phyloP scores from a whole-genome alignment of 2,329 filamentous ascomycete species.

The Aspergillus fischeri region DNA sequence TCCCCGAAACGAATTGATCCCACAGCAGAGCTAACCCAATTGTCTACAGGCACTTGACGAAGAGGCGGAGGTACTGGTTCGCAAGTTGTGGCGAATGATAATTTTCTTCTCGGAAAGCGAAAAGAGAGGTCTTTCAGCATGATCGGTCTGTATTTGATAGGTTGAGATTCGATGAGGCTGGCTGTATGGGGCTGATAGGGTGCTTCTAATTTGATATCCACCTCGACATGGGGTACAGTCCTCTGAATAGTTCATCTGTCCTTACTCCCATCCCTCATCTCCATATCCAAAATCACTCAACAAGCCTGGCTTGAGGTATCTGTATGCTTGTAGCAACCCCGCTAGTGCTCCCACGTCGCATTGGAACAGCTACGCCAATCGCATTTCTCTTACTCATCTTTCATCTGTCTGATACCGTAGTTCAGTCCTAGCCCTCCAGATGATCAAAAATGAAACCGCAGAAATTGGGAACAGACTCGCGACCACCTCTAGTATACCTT shows the following conservation, averaged over 20 bases:
- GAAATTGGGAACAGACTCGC: neutral
- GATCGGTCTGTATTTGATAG: neutral
- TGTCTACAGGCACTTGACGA: constrained; percentile 73
- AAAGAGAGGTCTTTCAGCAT: constrained; percentile 77
- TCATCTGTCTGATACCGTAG: neutral
- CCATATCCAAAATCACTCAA: neutral
- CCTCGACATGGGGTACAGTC: neutral
- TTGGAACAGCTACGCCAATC: neutral
- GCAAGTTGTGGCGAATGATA: constrained; percentile 97
- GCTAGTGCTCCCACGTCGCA: neutral
- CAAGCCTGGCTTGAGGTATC: neutral
- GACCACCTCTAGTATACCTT: neutral
- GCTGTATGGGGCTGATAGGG: neutral
- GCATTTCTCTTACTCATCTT: neutral
- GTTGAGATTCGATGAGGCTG: neutral
- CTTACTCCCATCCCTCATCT: neutral
- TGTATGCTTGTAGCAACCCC: neutral
- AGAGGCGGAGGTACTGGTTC: constrained; percentile 87
- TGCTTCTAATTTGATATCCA: constrained; percentile 6
- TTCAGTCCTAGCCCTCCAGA: neutral
- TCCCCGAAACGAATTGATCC: neutral
- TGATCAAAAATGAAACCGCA: neutral
- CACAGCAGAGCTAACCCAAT: constrained; percentile 29
- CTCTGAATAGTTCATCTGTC: neutral
- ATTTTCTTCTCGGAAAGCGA: constrained; percentile 97